Conservation (phyloP, 2,329 filamentous ascomycete species). For the Reticulascus tulasneorum region DNA sequence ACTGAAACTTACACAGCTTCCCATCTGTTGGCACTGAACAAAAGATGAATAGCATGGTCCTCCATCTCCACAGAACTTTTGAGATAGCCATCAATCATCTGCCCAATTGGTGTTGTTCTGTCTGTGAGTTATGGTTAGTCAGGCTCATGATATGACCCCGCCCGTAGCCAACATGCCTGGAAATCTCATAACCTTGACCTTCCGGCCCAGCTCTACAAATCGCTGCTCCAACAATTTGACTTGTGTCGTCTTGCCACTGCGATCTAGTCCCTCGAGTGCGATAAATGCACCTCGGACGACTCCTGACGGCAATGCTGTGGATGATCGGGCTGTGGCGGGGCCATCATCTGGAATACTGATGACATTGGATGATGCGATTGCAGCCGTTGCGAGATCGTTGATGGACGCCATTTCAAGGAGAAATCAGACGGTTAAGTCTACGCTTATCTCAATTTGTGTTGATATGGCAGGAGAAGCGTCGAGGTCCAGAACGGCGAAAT, state of each 20-base stretch:
- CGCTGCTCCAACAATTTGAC: conserved; percentile 63
- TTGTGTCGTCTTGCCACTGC: conserved; percentile 90
- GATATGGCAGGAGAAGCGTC: too few species aligned
- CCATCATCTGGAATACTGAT: conserved; percentile 2
- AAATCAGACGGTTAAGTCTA: too few species aligned
- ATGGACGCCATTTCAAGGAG: conserved; percentile 47
- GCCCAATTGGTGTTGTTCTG: conserved; percentile 76
- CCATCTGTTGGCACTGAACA: conserved; percentile 92
- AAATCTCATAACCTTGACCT: conserved; percentile 53
- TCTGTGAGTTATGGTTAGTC: conserved; percentile 45
- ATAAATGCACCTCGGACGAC: conserved; percentile 65
- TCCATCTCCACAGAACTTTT: conserved; percentile 69
- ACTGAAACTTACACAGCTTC: conserved; percentile 54
- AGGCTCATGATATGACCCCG: neutral
- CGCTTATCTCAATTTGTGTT: too few species aligned
- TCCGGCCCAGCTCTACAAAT: conserved; percentile 43
- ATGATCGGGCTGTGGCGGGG: neutral
- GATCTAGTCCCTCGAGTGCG: conserved; percentile 83
- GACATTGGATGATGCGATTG: conserved; percentile 36
- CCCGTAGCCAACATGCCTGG: conserved; percentile 32
- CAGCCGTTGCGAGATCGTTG: conserved; percentile 45
- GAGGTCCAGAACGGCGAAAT: too few species aligned
- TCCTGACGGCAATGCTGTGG: conserved; percentile 3
- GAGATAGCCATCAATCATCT: conserved; percentile 83
- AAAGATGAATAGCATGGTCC: conserved; percentile 83